These are phyloP conservation scores for Chaetomiaceae sp. DNA, from an alignment of 2,329 filamentous ascomycete genomes.

Conservation along the genomic window DNA sequence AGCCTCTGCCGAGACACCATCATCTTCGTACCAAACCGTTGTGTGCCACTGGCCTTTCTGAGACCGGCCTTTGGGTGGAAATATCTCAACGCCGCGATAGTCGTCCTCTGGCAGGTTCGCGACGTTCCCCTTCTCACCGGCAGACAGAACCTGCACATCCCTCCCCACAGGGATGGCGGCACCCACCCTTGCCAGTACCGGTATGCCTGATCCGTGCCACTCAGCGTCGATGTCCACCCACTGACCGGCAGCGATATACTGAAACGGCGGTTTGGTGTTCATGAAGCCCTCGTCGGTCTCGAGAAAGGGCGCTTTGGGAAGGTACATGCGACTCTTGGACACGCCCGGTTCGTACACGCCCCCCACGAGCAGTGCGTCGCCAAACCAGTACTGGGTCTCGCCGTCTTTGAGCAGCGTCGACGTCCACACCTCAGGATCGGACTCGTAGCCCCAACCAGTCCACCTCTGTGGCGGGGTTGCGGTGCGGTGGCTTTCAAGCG, in stretches of 20 bases:
- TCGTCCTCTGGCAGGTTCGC: conserved; percentile 3
- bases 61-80: not conserved
- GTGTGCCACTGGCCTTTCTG: conserved; percentile 2
- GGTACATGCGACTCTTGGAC: conserved; percentile 3
- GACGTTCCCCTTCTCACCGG: conserved; percentile 3
- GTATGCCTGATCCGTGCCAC: conserved; percentile 6
- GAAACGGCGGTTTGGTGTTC: conserved; percentile 6
- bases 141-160: conserved; percentile 2
- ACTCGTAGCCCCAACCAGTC: conserved; percentile 6
- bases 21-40: conserved; percentile 2
- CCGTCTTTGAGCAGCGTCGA: not conserved
- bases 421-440: conserved; percentile 7
- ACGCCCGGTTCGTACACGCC: conserved; percentile 4
- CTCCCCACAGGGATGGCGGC: not conserved
- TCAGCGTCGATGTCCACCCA: conserved; percentile 7
- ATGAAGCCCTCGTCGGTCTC: conserved; percentile 1
- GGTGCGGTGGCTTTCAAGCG: conserved; percentile 4
- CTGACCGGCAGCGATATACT: conserved; percentile 3
- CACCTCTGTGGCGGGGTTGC: conserved; percentile 4
- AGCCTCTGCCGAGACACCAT: not conserved
- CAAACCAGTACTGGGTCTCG: conserved; percentile 8
- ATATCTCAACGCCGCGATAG: conserved; percentile 5
- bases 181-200: not conserved
- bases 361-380: conserved; percentile 4
- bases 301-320: not conserved